These are phyloP conservation scores for Raphidocelis subcapitata DNA, from an alignment of 139 green algal genomes.

Conservation along the genomic window DNA sequence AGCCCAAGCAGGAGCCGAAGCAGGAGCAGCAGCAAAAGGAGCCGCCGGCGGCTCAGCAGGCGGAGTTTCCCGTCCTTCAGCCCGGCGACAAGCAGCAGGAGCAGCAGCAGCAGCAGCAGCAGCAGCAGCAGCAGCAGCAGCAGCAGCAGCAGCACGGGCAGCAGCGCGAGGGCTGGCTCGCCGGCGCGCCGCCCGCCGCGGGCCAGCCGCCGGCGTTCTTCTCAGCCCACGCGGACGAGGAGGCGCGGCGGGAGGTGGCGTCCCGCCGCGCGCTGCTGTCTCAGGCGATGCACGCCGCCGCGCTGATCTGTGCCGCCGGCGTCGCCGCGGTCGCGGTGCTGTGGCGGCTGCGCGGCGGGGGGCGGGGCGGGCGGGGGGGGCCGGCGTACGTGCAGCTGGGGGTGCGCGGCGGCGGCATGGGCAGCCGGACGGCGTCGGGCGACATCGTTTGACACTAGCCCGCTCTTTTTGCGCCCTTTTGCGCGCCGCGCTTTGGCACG, in stretches of 20 bases:
- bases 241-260: conserved; percentile 10
- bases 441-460: too few relatives aligned
- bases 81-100: background rate
- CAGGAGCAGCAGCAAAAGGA: too few relatives aligned
- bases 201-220: background rate
- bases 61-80: too few relatives aligned
- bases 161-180: too few relatives aligned
- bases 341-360: conserved; percentile 4
- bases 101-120: background rate
- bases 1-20: background rate
- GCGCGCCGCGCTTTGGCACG: too few relatives aligned
- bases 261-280: conserved; percentile 3
- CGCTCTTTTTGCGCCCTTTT: too few relatives aligned
- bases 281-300: conserved; percentile 5
- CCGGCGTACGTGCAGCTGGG: too few relatives aligned
- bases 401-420: too few relatives aligned
- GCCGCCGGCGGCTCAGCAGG: too few relatives aligned
- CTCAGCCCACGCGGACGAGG: too few relatives aligned
- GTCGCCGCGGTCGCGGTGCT: conserved; percentile 11
- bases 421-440: too few relatives aligned
- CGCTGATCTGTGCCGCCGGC: conserved; percentile 15
- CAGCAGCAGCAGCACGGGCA: background rate
- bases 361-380: background rate
- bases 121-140: background rate
- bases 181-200: too few relatives aligned